These are phyloP conservation scores for Eudorina sp. DNA, from an alignment of 139 green algal genomes.

Conservation along the genomic window DNA sequence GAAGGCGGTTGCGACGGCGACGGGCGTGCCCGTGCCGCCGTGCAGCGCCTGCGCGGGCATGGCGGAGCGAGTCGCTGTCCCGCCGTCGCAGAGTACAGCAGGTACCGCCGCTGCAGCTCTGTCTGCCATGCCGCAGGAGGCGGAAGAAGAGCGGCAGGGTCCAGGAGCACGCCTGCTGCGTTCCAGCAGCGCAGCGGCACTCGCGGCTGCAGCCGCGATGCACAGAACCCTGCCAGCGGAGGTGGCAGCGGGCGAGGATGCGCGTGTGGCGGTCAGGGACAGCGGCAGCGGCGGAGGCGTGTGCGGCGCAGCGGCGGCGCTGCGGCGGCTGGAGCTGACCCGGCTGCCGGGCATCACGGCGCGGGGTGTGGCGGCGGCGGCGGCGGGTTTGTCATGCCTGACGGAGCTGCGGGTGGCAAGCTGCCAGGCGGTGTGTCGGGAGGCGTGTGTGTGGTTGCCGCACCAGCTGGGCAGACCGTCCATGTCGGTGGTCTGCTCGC, in stretches of 20 bases:
- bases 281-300: not conserved
- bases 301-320: not conserved
- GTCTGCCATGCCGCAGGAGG: not conserved
- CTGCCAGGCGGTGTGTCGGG: conserved; percentile 37
- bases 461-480: conserved; percentile 18
- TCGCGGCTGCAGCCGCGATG: conserved; percentile 4
- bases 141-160: too few relatives aligned
- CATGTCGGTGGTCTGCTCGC: conserved; percentile 33
- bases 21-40: conserved; percentile 23
- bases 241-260: not conserved
- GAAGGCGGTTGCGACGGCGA: not conserved
- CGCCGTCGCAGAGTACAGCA: too few relatives aligned
- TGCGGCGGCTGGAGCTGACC: conserved; percentile 22
- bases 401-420: not conserved
- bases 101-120: too few relatives aligned
- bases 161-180: not conserved
- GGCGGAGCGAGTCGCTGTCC: not conserved
- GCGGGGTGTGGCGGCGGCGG: conserved; percentile 29
- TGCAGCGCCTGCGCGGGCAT: conserved; percentile 4
- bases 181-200: conserved; percentile 23
- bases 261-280: not conserved
- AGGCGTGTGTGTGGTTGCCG: conserved; percentile 36
- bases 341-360: conserved; percentile 29
- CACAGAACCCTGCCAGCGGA: not conserved
- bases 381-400: not conserved